Percentiles rank a stretch among this genome's conserved stretches.
Conservation (phyloP, 2,329 filamentous ascomycete genomes). For the Escovopsis sp. region DNA sequence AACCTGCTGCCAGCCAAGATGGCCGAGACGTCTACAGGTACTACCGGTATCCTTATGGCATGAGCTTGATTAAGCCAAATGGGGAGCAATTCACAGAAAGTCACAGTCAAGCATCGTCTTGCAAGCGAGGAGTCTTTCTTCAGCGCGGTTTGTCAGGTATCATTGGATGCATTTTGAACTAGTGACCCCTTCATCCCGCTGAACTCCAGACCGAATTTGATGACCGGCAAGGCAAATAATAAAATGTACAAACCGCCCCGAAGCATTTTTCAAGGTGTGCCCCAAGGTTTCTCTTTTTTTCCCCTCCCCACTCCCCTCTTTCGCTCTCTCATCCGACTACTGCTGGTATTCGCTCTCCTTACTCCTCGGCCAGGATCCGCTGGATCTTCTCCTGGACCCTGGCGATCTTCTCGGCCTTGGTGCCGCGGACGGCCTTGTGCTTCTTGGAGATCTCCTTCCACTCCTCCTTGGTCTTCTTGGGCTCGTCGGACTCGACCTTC, state of each 20-base stretch:
- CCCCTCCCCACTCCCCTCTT: too few species aligned
- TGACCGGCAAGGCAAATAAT: constrained; percentile 6
- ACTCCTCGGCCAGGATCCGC: constrained; percentile 47
- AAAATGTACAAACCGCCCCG: constrained; percentile 10
- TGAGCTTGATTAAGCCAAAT: too few species aligned
- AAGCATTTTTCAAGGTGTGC: too few species aligned
- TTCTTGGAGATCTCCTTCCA: constrained; percentile 94
- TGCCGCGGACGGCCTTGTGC: constrained; percentile 64
- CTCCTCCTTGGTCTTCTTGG: too few species aligned
- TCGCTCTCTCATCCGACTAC: too few species aligned
- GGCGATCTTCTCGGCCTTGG: constrained; percentile 68
- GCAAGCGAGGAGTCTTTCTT: background rate
- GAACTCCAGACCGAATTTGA: constrained; percentile 24
- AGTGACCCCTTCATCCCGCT: constrained; percentile 20
- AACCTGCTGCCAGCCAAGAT: too few species aligned
- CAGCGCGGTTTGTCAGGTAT: constrained; percentile 17
- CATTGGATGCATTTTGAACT: constrained; percentile 24
- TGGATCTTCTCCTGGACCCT: constrained; percentile 86
- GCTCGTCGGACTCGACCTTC: constrained; percentile 62
- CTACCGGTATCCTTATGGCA: too few species aligned
- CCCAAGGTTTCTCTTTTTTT: too few species aligned
- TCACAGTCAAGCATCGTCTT: too few species aligned
- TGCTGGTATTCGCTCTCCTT: constrained; percentile 12
- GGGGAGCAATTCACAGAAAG: too few species aligned
- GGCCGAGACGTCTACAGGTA: too few species aligned